phyloP scores from a whole-genome alignment of 2,329 filamentous ascomycete genomes.

The Colletotrichum camelliae region DNA sequence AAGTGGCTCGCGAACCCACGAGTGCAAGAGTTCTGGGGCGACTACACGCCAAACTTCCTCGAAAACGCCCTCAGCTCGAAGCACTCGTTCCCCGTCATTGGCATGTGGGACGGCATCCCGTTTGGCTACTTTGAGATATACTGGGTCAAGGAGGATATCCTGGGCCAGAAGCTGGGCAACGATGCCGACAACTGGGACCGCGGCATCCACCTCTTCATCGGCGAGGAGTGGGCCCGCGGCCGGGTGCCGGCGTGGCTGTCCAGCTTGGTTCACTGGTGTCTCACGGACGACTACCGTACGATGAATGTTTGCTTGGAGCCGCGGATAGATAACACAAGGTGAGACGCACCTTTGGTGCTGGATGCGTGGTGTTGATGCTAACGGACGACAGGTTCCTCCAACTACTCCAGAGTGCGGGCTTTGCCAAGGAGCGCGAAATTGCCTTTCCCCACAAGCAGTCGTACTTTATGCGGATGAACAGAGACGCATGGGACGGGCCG shows the following conservation, averaged over 20 bases:
- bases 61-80: slow-evolving; percentile 65
- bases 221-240: slow-evolving; percentile 90
- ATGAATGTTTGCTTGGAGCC: slow-evolving; percentile 87
- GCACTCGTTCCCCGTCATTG: slow-evolving; percentile 90
- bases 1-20: slow-evolving; percentile 90
- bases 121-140: slow-evolving; percentile 99
- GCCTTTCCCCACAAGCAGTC: slow-evolving; percentile 92
- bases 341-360: slow-evolving; percentile 32
- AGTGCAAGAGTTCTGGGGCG: slow-evolving; percentile 86
- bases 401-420: slow-evolving; percentile 78
- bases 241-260: slow-evolving; percentile 83
- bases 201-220: slow-evolving; percentile 86
- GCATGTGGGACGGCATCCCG: slow-evolving; percentile 91
- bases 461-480: slow-evolving; percentile 79
- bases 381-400: slow-evolving; percentile 36
- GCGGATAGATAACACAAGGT: slow-evolving; percentile 90
- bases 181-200: slow-evolving; percentile 81
- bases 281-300: slow-evolving; percentile 79
- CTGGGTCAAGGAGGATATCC: slow-evolving; percentile 91
- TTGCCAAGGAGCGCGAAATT: slow-evolving; percentile 86
- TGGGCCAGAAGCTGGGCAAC: slow-evolving; percentile 73
- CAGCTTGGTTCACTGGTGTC: slow-evolving; percentile 86
- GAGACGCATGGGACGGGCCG: slow-evolving; percentile 82
- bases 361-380: background rate
- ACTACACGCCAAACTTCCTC: slow-evolving; percentile 70